These are phyloP conservation scores for Nepenthes gracilis DNA, from an alignment of 148 eudicot species.

Conservation along the genomic window DNA sequence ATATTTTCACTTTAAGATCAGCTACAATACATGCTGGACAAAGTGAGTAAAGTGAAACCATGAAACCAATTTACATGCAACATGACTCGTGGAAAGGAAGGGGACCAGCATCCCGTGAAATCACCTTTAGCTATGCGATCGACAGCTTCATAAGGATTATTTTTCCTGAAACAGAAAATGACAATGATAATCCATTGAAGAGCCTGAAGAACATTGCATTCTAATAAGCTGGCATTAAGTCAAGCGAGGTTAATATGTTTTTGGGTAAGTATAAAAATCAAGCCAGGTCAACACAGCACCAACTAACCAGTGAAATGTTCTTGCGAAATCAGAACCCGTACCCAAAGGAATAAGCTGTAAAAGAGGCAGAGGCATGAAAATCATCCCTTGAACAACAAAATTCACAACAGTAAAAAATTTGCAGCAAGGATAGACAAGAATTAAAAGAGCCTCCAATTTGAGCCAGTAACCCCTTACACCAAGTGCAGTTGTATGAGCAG, in stretches of 20 bases:
- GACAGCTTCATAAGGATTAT: constrained; percentile 69
- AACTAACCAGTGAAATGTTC: constrained; percentile 87
- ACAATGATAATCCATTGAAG: constrained; percentile 4
- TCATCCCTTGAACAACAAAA: constrained; percentile 1
- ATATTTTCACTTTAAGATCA: no score
- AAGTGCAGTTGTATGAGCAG: constrained; percentile 57
- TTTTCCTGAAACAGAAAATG: constrained; percentile 52
- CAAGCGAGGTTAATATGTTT: no score
- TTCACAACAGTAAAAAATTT: constrained; percentile 5
- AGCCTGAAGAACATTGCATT: no score
- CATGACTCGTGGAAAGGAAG: constrained; percentile 4
- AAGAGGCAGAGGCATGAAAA: constrained; percentile 5
- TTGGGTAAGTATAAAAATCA: neutral
- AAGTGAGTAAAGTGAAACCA: neutral
- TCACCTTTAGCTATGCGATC: constrained; percentile 93
- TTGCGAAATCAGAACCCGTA: constrained; percentile 97
- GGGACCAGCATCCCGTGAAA: constrained; percentile 2
- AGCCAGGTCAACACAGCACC: constrained; percentile 4
- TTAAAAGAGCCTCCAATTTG: constrained; percentile 1
- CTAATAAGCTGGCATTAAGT: no score
- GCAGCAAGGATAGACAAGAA: constrained; percentile 1
- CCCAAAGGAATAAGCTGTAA: constrained; percentile 90
- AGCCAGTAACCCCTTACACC: constrained; percentile 58
- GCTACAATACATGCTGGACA: no score
- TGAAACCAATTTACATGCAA: neutral